Evolutionary conservation across 257 asterid species (phyloP).

Genomic region (Lycium ferocissimum): DNA sequence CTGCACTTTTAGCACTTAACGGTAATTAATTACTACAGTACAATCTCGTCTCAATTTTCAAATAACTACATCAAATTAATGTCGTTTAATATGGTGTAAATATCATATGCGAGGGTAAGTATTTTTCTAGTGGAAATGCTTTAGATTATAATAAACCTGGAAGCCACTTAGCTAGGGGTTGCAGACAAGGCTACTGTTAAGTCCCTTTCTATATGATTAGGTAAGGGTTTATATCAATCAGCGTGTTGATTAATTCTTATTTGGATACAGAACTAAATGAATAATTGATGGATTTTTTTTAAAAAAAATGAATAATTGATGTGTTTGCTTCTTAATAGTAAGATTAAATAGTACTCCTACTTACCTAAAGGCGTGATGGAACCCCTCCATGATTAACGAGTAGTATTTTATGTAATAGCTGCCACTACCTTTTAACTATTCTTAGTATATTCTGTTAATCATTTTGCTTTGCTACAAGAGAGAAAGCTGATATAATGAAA

Average conservation of each 20-base stretch:
- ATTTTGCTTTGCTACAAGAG: neutral
- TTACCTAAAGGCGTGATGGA: neutral
- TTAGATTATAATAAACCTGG: neutral
- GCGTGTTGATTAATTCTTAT: neutral
- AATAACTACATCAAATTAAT: neutral
- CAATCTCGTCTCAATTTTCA: neutral
- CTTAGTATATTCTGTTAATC: conserved; percentile 7
- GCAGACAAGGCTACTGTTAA: neutral
- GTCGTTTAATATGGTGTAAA: neutral
- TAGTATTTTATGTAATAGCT: neutral
- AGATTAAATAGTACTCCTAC: neutral
- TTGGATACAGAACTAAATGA: neutral
- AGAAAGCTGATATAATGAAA: neutral
- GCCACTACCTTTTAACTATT: neutral
- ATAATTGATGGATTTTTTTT: too few relatives aligned
- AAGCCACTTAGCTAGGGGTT: neutral
- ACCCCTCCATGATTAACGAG: neutral
- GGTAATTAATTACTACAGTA: neutral
- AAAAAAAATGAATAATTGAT: neutral
- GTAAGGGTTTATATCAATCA: conserved; percentile 1
- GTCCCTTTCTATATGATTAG: conserved; percentile 15
- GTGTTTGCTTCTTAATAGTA: conserved; percentile 1
- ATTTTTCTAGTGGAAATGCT: neutral
- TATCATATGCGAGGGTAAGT: neutral
- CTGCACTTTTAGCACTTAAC: too few relatives aligned